Base-by-base conservation (phyloP, 441 rosid genomes). In the Pelargonium myrrhifolium region DNA sequence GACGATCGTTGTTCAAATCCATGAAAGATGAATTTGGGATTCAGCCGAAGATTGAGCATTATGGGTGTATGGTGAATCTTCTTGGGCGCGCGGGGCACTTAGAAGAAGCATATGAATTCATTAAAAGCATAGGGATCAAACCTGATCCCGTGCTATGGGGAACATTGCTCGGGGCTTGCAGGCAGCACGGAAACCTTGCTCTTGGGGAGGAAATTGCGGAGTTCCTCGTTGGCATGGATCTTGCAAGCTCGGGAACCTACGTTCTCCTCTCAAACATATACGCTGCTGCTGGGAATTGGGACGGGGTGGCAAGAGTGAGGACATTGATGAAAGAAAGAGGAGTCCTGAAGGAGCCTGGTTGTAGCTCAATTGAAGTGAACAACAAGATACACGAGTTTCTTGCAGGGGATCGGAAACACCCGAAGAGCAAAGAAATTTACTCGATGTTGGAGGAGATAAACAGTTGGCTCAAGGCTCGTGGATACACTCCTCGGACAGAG, bases 51-150 rank as follows among this genome's bases (percentile, higher is more conserved):
- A 78, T 86, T 43, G 89, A 86, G 76, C 94, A 88, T 67, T 86
- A 81, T 43, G 89, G 91, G 40, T 86, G 94, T 61, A 77, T 86
- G 83, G 87, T 88, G 15, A 79, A 86, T 74, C 91, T 88, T 68
- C 86, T 86, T 1, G 82, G 89, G 9, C 87, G 83, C 5, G 79
- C 86, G 0, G 89, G 89, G 24, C 80, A 70, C 53, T 21, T 88
- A 15, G 84, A 85, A 65, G 89, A 82, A 67, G 94, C 94, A 6
- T 82, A 80, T 43, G 71, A 75, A 26, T 75, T 88, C 43, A 82
- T 82, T 22, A 79, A 70, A 80, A 74, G 74, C 63, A 82, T 88
- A 84, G 77, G 59, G 59, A 75, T 79, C 21, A 76, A 79, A 15
- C 79, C 80, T 0, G 91, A 86, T 76, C 72, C 79, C 4, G 68